These are phyloP conservation scores for Bruguiera hainesii DNA, from an alignment of 441 rosid genomes.

Conservation along the genomic window DNA sequence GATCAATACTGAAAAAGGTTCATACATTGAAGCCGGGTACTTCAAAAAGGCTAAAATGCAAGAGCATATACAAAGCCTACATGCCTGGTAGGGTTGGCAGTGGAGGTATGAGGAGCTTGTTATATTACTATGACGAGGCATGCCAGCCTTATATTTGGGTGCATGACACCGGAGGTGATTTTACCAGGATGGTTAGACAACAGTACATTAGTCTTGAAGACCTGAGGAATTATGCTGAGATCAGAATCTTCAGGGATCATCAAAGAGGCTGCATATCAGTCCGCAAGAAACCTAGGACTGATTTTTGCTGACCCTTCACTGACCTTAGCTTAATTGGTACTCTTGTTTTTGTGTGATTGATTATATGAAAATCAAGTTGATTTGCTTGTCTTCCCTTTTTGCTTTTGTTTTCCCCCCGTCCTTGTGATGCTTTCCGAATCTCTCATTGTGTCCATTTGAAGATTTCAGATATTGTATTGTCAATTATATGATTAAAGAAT, in stretches of 20 bases:
- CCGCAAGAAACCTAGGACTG: conserved; percentile 75
- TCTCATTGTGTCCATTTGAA: no score
- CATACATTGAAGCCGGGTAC: conserved; percentile 78
- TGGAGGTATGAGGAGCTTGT: conserved; percentile 49
- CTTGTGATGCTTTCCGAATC: no score
- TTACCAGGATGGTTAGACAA: conserved; percentile 81
- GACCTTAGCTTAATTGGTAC: neutral
- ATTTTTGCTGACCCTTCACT: conserved; percentile 46
- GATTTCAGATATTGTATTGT: no score
- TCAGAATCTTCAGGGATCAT: conserved; percentile 64
- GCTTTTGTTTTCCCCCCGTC: no score
- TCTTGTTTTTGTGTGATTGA: neutral
- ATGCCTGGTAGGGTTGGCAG: conserved; percentile 35
- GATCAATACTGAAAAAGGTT: conserved; percentile 74
- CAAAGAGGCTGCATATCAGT: conserved; percentile 67
- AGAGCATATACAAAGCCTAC: conserved; percentile 71
- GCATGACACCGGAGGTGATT: conserved; percentile 64
- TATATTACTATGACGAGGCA: conserved; percentile 69
- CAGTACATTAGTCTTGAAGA: conserved; percentile 85
- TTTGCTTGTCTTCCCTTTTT: no score
- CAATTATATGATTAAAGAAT: no score
- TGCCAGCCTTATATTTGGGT: conserved; percentile 86
- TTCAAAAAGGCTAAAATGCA: conserved; percentile 69
- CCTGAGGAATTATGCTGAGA: conserved; percentile 75
- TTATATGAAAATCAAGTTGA: no score